Base-by-base conservation (phyloP, 768 basidiomycete genomes). In the Agaricus subrufescens region DNA sequence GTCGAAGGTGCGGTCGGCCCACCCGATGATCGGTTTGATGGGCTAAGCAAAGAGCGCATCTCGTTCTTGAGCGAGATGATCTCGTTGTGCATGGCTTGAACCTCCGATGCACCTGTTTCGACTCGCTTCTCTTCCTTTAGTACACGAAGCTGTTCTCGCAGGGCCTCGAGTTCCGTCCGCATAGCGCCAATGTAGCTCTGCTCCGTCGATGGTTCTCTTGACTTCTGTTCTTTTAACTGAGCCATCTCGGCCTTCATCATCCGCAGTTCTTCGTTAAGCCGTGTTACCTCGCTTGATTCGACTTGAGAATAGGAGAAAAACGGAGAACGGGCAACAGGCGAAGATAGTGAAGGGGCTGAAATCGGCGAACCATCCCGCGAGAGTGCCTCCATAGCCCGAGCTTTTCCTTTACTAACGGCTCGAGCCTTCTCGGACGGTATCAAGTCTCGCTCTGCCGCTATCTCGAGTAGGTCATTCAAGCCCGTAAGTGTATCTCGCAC, bases 401-500 rank as follows among this genome's bases (percentile, higher is more conserved):
- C 54, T 26, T 56, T 56, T 4, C 39, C 54, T 14, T 49, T 56
- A 8, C 39, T 39, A 15, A 38, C 26, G 30, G 26, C 39, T 50
- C 47, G 30, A 2, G 47, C 14, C 23, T 25, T 48, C 39, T 49
- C 54, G 2, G 47, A 56, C 3, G 54, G 54, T 56, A 56, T 56
- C 3, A 56, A 39, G 3, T 56, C 54, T 15, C 43, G 38, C 10
- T 56, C 54, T 23, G 30, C 54, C 10, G 54, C 54, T 42, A 56
- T 56, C 54, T 56, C 54, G 39, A 56, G 29, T 2, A 56, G 29
- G 15, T 56, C 54, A 15, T 56, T 56, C n/a, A 56, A 25, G 1
- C 54, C 54, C 5, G 54, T 49, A 25, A 54, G 19, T 4, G 53
- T 54, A 48, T 54, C 53, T n/a, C 53, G 45, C 25, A 54, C 53